Conservation (phyloP, 768 basidiomycete species). For the Hericium rajendrae region DNA sequence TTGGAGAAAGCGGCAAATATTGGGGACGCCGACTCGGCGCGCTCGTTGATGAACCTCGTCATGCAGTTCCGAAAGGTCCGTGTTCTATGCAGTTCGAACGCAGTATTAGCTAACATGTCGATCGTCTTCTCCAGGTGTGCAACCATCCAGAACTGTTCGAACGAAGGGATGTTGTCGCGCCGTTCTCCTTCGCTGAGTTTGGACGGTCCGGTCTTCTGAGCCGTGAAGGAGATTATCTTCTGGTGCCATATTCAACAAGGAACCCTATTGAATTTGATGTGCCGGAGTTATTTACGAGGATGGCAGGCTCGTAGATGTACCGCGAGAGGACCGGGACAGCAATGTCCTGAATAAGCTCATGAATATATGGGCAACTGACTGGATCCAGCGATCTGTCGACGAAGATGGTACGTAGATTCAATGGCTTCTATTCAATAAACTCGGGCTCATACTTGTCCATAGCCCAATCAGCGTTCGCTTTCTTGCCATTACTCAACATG, state of each 20-base stretch:
- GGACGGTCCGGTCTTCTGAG: slow-evolving; percentile 73
- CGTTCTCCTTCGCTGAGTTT: slow-evolving; percentile 81
- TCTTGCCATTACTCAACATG: slow-evolving; percentile 59
- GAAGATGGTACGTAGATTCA: slow-evolving; percentile 43
- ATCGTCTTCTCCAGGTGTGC: slow-evolving; percentile 56
- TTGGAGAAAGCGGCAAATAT: slow-evolving; percentile 88
- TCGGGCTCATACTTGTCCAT: slow-evolving; percentile 8
- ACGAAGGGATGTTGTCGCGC: slow-evolving; percentile 89
- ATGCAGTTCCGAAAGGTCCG: slow-evolving; percentile 98
- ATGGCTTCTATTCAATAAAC: slow-evolving; percentile 1
- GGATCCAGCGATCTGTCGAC: slow-evolving; percentile 62
- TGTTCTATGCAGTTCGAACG: neutral
- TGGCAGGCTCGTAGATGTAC: slow-evolving; percentile 61
- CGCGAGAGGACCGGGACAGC: slow-evolving; percentile 48
- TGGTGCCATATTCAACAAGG: slow-evolving; percentile 75
- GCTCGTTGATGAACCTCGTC: slow-evolving; percentile 96
- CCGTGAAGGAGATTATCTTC: slow-evolving; percentile 80
- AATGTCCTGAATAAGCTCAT: slow-evolving; percentile 56
- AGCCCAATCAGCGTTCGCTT: slow-evolving; percentile 61
- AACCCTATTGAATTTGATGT: slow-evolving; percentile 78
- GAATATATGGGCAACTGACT: slow-evolving; percentile 86
- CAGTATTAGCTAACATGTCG: neutral
- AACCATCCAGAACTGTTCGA: slow-evolving; percentile 98
- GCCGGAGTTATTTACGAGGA: slow-evolving; percentile 73
- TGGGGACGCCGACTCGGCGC: slow-evolving; percentile 84